These are phyloP conservation scores for Mollisia scopiformis DNA, from an alignment of 2,329 filamentous ascomycete species.

Conservation along the genomic window DNA sequence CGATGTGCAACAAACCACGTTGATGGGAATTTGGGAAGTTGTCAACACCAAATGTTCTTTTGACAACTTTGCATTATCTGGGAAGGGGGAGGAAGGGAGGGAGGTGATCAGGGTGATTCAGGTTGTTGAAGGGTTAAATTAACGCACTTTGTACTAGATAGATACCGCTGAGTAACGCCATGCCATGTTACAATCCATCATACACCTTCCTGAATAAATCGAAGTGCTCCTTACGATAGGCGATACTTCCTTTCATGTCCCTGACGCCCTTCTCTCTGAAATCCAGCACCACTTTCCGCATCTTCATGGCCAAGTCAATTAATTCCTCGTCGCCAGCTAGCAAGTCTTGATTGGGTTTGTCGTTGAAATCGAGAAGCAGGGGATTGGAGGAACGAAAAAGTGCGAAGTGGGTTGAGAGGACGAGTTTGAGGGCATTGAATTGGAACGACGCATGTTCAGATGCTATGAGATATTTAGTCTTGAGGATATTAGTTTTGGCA, in stretches of 20 bases:
- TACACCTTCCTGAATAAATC: slow-evolving; percentile 28
- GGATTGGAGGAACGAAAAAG: slow-evolving; percentile 32
- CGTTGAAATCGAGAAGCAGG: slow-evolving; percentile 29
- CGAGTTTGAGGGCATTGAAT: slow-evolving; percentile 25
- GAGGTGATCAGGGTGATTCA: background rate
- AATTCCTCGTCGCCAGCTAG: slow-evolving; percentile 26
- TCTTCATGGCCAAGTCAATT: slow-evolving; percentile 22
- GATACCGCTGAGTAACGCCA: background rate
- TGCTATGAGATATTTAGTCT: background rate
- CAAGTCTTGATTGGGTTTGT: slow-evolving; percentile 26
- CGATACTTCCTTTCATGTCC: slow-evolving; percentile 32
- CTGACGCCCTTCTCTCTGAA: slow-evolving; percentile 29
- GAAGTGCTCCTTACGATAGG: slow-evolving; percentile 29
- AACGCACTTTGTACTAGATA: background rate
- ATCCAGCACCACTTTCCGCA: slow-evolving; percentile 27
- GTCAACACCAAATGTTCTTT: too few species aligned
- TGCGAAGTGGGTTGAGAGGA: slow-evolving; percentile 30
- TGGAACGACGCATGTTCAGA: slow-evolving; percentile 22
- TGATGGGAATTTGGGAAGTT: background rate
- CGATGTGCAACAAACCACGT: slow-evolving; percentile 1
- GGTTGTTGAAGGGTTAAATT: too few species aligned
- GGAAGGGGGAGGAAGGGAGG: too few species aligned
- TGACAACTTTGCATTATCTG: too few species aligned
- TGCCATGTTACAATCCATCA: slow-evolving; percentile 11
- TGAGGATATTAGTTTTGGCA: background rate